phyloP scores from a whole-genome alignment of 2,329 filamentous ascomycete genomes.

The Arthrobotrys musiformis region DNA sequence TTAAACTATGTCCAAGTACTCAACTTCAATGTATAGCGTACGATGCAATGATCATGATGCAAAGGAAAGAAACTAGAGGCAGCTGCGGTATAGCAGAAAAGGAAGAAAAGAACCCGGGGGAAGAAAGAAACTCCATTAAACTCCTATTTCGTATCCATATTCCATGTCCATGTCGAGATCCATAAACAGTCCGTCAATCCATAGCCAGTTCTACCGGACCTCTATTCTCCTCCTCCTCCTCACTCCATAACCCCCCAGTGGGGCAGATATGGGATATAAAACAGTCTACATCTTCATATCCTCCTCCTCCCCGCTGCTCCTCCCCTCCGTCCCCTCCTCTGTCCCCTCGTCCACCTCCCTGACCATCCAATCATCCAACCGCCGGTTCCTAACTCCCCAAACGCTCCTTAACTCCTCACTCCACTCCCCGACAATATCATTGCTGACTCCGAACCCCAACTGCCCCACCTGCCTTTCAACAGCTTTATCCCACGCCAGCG shows the following conservation, averaged over 20 bases:
- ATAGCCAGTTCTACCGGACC: not conserved
- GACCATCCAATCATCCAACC: constrained; percentile 36
- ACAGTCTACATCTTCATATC: constrained; percentile 6
- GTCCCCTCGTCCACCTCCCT: constrained; percentile 42
- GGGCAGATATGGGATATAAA: not conserved
- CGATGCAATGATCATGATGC: no score
- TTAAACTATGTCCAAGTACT: no score
- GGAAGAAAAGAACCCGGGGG: not conserved
- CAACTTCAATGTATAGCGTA: no score
- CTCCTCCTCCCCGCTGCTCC: constrained; percentile 26
- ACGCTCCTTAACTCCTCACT: constrained; percentile 43
- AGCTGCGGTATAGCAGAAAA: no score
- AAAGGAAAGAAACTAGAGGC: no score
- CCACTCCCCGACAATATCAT: constrained; percentile 49
- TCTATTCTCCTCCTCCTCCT: not conserved
- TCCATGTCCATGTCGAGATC: not conserved
- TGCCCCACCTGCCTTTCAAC: constrained; percentile 39
- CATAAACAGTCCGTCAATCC: not conserved
- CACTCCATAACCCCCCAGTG: not conserved
- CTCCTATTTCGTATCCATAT: not conserved
- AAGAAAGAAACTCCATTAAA: constrained; percentile 1
- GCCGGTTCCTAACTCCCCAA: constrained; percentile 25
- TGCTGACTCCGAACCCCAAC: constrained; percentile 33
- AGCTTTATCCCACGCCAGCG: constrained; percentile 50
- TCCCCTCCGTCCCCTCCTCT: constrained; percentile 17